A percentile compares a stretch with the other conserved stretches of the same genome.
These are phyloP conservation scores for Stephania cephalantha DNA, from an alignment of 164 flowering plant genomes.

Conservation along the genomic window DNA sequence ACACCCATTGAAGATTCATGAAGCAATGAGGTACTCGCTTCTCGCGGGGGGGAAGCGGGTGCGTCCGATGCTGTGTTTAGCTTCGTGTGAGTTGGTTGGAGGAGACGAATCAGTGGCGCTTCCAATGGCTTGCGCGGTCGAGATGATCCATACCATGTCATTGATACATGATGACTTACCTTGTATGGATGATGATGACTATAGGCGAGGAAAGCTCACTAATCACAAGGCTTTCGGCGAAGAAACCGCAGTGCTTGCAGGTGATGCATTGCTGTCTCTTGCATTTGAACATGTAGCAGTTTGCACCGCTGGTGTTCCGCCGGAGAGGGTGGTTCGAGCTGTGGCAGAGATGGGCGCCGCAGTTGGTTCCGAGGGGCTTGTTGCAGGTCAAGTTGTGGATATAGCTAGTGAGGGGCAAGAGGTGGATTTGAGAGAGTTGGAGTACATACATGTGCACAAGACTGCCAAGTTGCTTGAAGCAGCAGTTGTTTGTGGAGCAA, in stretches of 20 bases:
- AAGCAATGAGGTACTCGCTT: constrained; percentile 42
- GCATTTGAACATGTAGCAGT: constrained; percentile 35
- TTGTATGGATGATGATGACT: constrained; percentile 48
- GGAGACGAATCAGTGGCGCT: constrained; percentile 36
- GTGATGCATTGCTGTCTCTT: constrained; percentile 33
- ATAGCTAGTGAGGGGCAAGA: constrained; percentile 23
- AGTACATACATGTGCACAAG: constrained; percentile 37
- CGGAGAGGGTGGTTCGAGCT: constrained; percentile 27
- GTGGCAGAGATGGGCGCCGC: constrained; percentile 25
- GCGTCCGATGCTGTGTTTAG: constrained; percentile 44
- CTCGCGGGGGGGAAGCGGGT: constrained; percentile 55
- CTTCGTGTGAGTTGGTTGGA: constrained; percentile 51
- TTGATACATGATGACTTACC: constrained; percentile 63
- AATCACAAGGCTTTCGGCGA: constrained; percentile 34
- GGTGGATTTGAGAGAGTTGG: constrained; percentile 21
- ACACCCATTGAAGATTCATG: constrained; percentile 36
- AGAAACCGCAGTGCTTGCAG: constrained; percentile 33
- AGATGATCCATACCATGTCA: constrained; percentile 63
- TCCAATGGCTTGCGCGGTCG: constrained; percentile 49
- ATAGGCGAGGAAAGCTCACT: constrained; percentile 45
- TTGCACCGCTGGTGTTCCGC: constrained; percentile 13
- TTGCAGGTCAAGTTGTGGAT: constrained; percentile 36
- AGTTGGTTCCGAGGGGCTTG: constrained; percentile 35
- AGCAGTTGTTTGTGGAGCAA: constrained; percentile 30
- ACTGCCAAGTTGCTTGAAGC: constrained; percentile 36